phyloP scores from a whole-genome alignment of 352 stramenopile species.

The Thalassiosira mediterranea region DNA sequence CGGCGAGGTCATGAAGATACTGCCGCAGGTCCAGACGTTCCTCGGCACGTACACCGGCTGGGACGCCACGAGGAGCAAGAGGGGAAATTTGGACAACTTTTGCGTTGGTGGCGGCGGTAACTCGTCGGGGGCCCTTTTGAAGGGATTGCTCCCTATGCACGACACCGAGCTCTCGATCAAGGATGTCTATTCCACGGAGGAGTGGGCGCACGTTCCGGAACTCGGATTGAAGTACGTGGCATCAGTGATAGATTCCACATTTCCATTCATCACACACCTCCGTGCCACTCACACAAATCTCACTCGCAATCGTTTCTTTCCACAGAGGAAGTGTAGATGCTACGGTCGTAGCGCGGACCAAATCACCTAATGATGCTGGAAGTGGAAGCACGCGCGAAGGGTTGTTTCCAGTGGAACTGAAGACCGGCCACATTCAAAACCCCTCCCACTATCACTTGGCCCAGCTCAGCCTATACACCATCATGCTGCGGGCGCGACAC shows the following conservation, averaged over 20 bases:
- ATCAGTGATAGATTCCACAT: neutral
- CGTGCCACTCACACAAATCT: too few relatives aligned
- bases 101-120: neutral
- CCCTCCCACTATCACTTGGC: constrained; percentile 69
- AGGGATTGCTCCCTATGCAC: constrained; percentile 37
- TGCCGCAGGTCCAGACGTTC: constrained; percentile 77
- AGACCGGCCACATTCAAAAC: constrained; percentile 80
- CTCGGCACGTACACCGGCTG: constrained; percentile 59
- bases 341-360: constrained; percentile 45
- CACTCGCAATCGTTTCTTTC: too few relatives aligned
- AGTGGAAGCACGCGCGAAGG: constrained; percentile 10
- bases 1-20: constrained; percentile 64
- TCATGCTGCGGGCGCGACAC: constrained; percentile 75
- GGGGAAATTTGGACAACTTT: neutral
- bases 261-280: too few relatives aligned
- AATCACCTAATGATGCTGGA: constrained; percentile 8
- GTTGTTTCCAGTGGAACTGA: constrained; percentile 80
- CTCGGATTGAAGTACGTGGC: constrained; percentile 49
- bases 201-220: constrained; percentile 64
- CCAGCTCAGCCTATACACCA: constrained; percentile 79
- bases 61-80: constrained; percentile 32
- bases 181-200: constrained; percentile 71
- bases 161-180: constrained; percentile 41
- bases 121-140: constrained; percentile 22
- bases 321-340: constrained; percentile 64